These are phyloP conservation scores for Hymenoscyphus scutula DNA, from an alignment of 2,329 filamentous ascomycete genomes.

Conservation along the genomic window DNA sequence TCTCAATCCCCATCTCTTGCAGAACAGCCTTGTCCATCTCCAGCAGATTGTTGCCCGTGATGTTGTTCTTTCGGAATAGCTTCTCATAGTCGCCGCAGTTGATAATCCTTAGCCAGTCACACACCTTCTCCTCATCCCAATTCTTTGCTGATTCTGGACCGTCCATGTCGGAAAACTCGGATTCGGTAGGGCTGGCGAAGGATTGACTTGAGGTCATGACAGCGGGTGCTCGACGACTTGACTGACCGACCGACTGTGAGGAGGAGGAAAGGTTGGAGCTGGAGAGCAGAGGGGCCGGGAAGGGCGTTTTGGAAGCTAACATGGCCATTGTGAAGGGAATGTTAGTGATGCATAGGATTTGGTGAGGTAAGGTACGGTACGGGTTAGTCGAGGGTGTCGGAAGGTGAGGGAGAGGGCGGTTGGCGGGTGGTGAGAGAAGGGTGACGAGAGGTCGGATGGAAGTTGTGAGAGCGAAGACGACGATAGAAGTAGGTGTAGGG, in stretches of 20 bases:
- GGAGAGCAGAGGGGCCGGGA: constrained; percentile 55
- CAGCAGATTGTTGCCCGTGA: constrained; percentile 93
- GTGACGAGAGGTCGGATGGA: background rate
- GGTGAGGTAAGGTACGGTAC: constrained; percentile 1
- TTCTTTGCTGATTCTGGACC: constrained; percentile 72
- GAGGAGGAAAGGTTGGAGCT: constrained; percentile 46
- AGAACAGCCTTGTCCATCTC: constrained; percentile 96
- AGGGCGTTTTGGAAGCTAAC: constrained; percentile 73
- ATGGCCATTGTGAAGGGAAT: constrained; percentile 60
- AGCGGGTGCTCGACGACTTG: constrained; percentile 52
- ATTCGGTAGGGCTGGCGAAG: constrained; percentile 80
- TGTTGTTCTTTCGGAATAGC: constrained; percentile 86
- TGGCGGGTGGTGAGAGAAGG: background rate
- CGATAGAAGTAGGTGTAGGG: background rate
- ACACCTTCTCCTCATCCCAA: constrained; percentile 91
- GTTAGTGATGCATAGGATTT: constrained; percentile 30
- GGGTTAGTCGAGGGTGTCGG: background rate
- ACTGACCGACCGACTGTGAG: constrained; percentile 48
- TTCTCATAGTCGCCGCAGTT: constrained; percentile 93
- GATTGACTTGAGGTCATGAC: constrained; percentile 51
- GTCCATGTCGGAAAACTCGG: constrained; percentile 85
- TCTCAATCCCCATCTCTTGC: constrained; percentile 97
- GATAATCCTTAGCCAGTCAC: constrained; percentile 85
- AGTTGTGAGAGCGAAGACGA: background rate
- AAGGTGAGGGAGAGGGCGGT: background rate